These are phyloP conservation scores for Trichosporon asahii DNA, from an alignment of 1,284 basidiomycete species.

Conservation along the genomic window DNA sequence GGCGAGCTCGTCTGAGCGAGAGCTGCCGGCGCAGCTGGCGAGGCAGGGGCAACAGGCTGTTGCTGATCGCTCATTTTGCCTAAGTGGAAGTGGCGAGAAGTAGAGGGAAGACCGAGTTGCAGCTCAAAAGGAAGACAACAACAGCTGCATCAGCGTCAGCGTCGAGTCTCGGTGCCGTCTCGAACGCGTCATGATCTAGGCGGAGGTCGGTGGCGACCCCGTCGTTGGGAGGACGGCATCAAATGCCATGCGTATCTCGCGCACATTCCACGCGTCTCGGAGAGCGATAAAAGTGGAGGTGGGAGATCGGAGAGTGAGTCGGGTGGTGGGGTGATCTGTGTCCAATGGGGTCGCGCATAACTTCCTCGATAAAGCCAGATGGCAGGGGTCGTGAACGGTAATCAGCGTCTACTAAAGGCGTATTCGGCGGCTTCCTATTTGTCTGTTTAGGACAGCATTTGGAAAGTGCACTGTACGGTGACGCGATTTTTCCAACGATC, in stretches of 20 bases:
- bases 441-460: not conserved
- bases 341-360: not conserved
- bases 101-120: not conserved
- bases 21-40: not conserved
- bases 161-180: not conserved
- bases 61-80: not conserved
- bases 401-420: not conserved
- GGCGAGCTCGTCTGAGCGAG: not conserved
- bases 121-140: not conserved
- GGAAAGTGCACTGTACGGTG: not conserved
- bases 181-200: slow-evolving; percentile 7
- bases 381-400: not conserved
- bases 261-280: slow-evolving; percentile 6
- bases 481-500: slow-evolving; percentile 1
- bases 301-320: not conserved
- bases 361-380: not conserved
- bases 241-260: not conserved
- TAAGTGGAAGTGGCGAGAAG: not conserved
- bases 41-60: not conserved
- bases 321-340: not conserved
- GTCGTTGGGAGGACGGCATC: not conserved
- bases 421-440: slow-evolving; percentile 5
- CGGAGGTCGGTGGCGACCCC: not conserved
- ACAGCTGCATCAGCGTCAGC: not conserved
- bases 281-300: not conserved